These are phyloP conservation scores for Mycosphaerelloides madeirae DNA, from an alignment of 2,329 filamentous ascomycete species.

Conservation along the genomic window DNA sequence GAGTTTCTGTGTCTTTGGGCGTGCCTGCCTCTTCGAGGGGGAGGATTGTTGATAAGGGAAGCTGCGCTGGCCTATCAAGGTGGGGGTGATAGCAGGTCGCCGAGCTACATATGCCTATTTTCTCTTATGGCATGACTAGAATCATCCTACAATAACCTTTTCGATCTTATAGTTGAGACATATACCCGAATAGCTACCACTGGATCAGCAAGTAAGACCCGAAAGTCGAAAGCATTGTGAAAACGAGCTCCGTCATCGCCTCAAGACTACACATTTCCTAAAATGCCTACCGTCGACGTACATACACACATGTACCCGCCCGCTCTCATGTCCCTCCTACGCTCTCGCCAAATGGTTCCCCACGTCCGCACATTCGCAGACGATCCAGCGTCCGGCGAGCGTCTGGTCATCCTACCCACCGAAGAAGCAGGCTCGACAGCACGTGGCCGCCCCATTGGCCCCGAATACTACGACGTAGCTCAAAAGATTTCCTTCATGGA, in stretches of 20 bases:
- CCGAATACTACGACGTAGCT: conserved; percentile 73
- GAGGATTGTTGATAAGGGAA: too few relatives aligned
- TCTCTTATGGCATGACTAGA: background rate
- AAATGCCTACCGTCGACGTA: conserved; percentile 50
- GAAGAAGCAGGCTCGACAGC: conserved; percentile 32
- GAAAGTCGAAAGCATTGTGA: background rate
- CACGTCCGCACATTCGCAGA: conserved; percentile 62
- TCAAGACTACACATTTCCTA: conserved; percentile 7
- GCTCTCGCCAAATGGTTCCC: conserved; percentile 58
- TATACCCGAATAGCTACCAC: background rate
- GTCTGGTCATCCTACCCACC: conserved; percentile 44
- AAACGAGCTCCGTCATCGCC: background rate
- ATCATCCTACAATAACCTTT: too few relatives aligned
- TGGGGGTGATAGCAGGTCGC: too few relatives aligned
- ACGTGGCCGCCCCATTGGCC: conserved; percentile 75
- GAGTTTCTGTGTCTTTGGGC: too few relatives aligned
- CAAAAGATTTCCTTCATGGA: conserved; percentile 87
- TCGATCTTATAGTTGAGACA: too few relatives aligned
- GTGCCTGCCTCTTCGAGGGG: too few relatives aligned
- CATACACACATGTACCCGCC: conserved; percentile 62
- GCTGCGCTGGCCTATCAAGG: too few relatives aligned
- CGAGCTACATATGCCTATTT: too few relatives aligned
- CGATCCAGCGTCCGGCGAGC: conserved; percentile 50
- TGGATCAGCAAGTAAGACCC: background rate
- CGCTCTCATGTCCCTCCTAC: conserved; percentile 48